Evolutionary conservation across 305 asterid species (phyloP).

Genomic region (Fraxinus nigra): DNA sequence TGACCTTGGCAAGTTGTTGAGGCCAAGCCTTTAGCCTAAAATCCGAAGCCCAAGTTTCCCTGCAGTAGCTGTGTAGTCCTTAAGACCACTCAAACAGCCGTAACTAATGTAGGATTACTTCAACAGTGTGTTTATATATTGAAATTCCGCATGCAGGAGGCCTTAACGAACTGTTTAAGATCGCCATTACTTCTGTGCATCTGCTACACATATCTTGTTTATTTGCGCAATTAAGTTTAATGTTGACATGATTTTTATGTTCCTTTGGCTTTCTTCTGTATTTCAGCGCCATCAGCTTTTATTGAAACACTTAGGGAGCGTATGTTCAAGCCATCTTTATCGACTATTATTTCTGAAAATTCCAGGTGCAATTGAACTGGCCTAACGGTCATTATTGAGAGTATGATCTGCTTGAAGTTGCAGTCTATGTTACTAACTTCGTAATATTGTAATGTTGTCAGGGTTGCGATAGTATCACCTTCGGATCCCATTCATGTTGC

Average conservation of each 20-base stretch:
- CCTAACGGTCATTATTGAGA: slow-evolving; percentile 13
- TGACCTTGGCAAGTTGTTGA: background rate
- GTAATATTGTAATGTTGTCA: slow-evolving; percentile 27
- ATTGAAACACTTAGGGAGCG: slow-evolving; percentile 88
- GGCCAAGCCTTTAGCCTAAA: background rate
- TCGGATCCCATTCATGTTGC: slow-evolving; percentile 85
- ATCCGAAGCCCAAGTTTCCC: background rate
- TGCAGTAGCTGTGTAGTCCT: background rate
- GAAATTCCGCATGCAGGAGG: background rate
- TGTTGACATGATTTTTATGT: slow-evolving; percentile 6
- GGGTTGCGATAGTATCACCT: slow-evolving; percentile 69
- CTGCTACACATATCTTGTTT: background rate
- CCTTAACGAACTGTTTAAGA: background rate
- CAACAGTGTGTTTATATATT: background rate
- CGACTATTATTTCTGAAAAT: slow-evolving; percentile 67
- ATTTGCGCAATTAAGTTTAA: slow-evolving; percentile 12
- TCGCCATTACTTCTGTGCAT: background rate
- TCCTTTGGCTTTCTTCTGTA: slow-evolving; percentile 22
- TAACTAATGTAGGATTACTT: background rate
- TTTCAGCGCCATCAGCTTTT: slow-evolving; percentile 83
- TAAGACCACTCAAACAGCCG: background rate
- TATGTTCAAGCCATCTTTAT: slow-evolving; percentile 91
- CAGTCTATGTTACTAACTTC: slow-evolving; percentile 23
- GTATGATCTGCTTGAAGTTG: slow-evolving; percentile 17
- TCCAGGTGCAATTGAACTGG: slow-evolving; percentile 46